These are phyloP conservation scores for Capronia epimyces DNA, from an alignment of 2,329 filamentous ascomycete genomes.

Conservation along the genomic window DNA sequence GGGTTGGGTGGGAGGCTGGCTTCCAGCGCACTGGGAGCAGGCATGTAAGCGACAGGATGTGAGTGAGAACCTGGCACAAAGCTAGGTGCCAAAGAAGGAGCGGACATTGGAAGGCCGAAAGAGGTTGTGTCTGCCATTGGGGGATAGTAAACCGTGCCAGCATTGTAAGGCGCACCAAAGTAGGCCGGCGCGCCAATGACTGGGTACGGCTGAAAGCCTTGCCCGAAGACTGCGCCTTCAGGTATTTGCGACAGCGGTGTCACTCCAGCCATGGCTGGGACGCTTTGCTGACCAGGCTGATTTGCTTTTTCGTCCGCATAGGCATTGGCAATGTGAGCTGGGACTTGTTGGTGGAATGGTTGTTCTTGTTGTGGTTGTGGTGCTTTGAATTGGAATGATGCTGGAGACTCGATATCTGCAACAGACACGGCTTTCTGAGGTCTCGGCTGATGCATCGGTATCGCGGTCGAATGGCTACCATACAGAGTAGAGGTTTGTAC, in stretches of 20 bases:
- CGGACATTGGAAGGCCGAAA: constrained; percentile 34
- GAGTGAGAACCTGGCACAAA: constrained; percentile 29
- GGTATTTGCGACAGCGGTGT: constrained; percentile 89
- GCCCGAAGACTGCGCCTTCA: constrained; percentile 84
- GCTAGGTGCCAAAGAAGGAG: constrained; percentile 26
- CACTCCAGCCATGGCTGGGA: constrained; percentile 62
- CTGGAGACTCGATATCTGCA: constrained; percentile 83
- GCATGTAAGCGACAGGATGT: constrained; percentile 26
- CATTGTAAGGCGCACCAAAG: constrained; percentile 48
- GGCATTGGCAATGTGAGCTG: constrained; percentile 61
- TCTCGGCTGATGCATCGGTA: constrained; percentile 86
- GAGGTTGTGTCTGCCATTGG: constrained; percentile 53
- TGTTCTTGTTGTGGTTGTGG: constrained; percentile 66
- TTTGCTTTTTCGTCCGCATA: constrained; percentile 29
- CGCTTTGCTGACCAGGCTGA: constrained; percentile 50
- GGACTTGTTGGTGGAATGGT: constrained; percentile 93
- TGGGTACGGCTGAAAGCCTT: constrained; percentile 74
- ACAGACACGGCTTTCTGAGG: constrained; percentile 93
- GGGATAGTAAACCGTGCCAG: constrained; percentile 46
- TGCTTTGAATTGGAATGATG: constrained; percentile 53
- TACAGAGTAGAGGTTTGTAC: constrained; percentile 53
- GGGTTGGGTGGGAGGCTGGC: constrained; percentile 48
- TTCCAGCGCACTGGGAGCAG: constrained; percentile 33
- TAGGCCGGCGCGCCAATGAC: constrained; percentile 59
- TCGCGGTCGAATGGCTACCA: constrained; percentile 55